phyloP scores from a whole-genome alignment of 371 early-diverging fungal species.

The Mucor piriformis region DNA sequence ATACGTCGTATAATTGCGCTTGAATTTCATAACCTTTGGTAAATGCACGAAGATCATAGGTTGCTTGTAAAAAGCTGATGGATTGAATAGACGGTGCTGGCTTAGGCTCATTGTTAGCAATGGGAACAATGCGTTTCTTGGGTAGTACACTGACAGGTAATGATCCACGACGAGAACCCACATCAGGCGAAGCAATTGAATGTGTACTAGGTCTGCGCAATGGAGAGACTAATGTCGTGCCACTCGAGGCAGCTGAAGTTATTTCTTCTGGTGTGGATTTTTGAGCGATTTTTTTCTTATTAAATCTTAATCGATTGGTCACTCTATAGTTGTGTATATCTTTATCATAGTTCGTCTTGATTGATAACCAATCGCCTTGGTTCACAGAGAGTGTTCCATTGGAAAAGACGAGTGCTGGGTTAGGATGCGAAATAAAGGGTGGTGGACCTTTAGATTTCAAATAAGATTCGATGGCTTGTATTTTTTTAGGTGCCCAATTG shows the following conservation, averaged over 20 bases:
- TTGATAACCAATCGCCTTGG: constrained; percentile 11
- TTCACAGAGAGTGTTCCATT: constrained; percentile 3
- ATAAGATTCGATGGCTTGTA: constrained; percentile 48
- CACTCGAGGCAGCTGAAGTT: neutral
- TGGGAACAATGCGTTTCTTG: constrained; percentile 2
- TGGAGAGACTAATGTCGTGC: neutral
- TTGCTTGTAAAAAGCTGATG: constrained; percentile 8
- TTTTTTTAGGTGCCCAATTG: constrained; percentile 45
- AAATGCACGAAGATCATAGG: constrained; percentile 19
- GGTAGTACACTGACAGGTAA: constrained; percentile 6
- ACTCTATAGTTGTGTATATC: constrained; percentile 10
- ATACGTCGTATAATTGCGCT: constrained; percentile 16
- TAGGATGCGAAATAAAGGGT: constrained; percentile 35
- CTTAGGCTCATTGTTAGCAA: neutral
- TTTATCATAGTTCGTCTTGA: constrained; percentile 11
- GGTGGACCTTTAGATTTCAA: constrained; percentile 58
- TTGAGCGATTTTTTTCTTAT: neutral
- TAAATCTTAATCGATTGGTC: neutral
- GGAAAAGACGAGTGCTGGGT: constrained; percentile 5
- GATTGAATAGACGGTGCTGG: neutral
- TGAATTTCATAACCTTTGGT: constrained; percentile 25
- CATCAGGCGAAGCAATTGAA: neutral
- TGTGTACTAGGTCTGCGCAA: constrained; percentile 10
- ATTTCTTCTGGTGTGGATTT: neutral
- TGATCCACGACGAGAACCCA: constrained; percentile 8